Evolutionary conservation across 2,329 filamentous ascomycete species (phyloP).

Genomic region (Cephalotrichum gorgonifer): DNA sequence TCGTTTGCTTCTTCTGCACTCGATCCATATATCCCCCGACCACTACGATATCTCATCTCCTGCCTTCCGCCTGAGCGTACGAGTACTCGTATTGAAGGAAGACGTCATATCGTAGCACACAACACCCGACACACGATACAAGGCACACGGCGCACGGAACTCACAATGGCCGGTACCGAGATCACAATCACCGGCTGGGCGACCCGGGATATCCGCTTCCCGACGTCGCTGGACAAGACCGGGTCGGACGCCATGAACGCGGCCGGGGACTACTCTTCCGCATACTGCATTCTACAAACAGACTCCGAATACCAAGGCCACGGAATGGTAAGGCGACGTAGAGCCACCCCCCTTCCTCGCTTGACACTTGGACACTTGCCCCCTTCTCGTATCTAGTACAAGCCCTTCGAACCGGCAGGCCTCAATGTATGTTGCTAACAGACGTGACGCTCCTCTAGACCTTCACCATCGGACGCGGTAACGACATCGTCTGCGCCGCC

Average conservation of each 20-base stretch:
- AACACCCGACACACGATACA: neutral
- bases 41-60: too few relatives aligned
- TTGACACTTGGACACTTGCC: too few relatives aligned
- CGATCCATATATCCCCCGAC: too few relatives aligned
- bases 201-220: conserved; percentile 67
- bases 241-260: conserved; percentile 96
- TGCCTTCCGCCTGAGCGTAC: too few relatives aligned
- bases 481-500: conserved; percentile 82
- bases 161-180: conserved; percentile 23
- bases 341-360: too few relatives aligned
- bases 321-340: conserved; percentile 55
- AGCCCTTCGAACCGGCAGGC: too few relatives aligned
- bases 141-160: neutral
- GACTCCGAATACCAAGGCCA: conserved; percentile 63
- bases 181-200: conserved; percentile 64
- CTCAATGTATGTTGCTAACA: neutral
- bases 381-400: too few relatives aligned
- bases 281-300: conserved; percentile 87
- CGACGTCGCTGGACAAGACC: conserved; percentile 93
- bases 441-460: conserved; percentile 40
- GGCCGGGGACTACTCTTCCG: conserved; percentile 82
- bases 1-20: too few relatives aligned
- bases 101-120: neutral
- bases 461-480: conserved; percentile 81
- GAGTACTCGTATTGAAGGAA: too few relatives aligned